Evolutionary conservation across 208 protist species (phyloP), one percentile per base, ranked within the genome.

Genomic region (Trypanosomatidae sp.): DNA sequence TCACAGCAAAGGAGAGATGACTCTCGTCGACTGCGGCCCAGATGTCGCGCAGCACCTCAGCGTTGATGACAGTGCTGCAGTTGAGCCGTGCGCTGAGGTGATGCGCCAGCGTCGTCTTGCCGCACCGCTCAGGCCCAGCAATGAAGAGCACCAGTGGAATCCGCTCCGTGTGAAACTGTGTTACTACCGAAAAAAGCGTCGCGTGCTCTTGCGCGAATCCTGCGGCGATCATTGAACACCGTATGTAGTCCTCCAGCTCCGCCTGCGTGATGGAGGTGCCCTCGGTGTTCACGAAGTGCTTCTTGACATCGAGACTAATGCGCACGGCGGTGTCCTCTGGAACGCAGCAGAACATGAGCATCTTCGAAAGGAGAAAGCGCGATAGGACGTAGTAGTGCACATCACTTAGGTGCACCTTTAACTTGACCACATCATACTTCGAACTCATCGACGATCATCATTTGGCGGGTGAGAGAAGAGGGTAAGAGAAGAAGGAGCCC

Each of bases 351-450:
- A 91, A 90, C 46, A 76, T 83, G 39, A 94, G 78, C 82, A 94
- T 85, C 41, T 86, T 83, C 36, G 87, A 91, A 12, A 94, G 75
- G 1, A 86, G 69, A 43, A 91, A 94, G 10, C 87, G 78, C 13
- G 86, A 91, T 3, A 94, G 79, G 22, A 87, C 79, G 75, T 91
- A 94, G 62, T 89, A 89, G 62, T 91, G 81, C 1, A 79, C 73
- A 12, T 66, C 79, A 36, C 46, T 79, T 39, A 93, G 69, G 62
- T 81, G 70, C 39, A 91, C 86, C 70, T 85, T 81, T 12, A 91
- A 52, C 76, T 93, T 90, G 17, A 93, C 76, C 39, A 80, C 80
- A 69, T 91, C 86, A 68, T 89, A 91, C 58, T 90, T 93, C 36
- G 86, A 88, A 33, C 83, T 86, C 88, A 92, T 92, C 15, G 9